Percentiles rank a stretch among this genome's conserved stretches.
These are phyloP conservation scores for Senecio squalidus DNA, from an alignment of 140 eudicot genomes.

Conservation along the genomic window DNA sequence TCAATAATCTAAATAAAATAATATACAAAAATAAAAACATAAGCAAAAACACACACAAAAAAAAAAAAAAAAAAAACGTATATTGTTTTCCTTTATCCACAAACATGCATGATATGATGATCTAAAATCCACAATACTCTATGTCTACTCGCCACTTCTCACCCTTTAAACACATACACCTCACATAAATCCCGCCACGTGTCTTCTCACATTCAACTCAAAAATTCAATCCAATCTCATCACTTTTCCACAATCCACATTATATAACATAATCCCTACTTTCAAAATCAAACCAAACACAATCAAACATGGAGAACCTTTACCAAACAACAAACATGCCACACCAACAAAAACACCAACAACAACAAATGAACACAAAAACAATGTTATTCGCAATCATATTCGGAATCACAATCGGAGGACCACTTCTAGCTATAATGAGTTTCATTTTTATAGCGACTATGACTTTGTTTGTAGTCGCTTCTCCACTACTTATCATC, in stretches of 20 bases:
- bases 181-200: conserved; percentile 27
- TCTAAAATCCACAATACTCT: neutral
- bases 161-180: neutral
- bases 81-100: conserved; percentile 3
- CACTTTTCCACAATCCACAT: neutral
- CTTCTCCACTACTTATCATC: conserved; percentile 34
- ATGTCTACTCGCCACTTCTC: conserved; percentile 6
- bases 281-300: neutral
- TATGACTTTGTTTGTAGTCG: conserved; percentile 18
- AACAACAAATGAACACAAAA: conserved; percentile 15
- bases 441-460: conserved; percentile 30
- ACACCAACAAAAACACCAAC: conserved; percentile 2
- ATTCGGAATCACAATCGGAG: conserved; percentile 31
- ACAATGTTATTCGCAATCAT: conserved; percentile 22
- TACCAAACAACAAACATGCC: neutral
- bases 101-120: conserved; percentile 7
- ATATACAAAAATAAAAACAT: no score
- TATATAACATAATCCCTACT: conserved; percentile 2
- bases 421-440: conserved; percentile 36
- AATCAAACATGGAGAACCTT: neutral
- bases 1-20: no score
- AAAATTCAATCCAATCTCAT: conserved; percentile 8
- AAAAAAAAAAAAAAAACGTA: neutral
- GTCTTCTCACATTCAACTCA: neutral
- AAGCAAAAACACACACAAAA: no score